These are phyloP conservation scores for Daldinia caldariorum DNA, from an alignment of 495 filamentous ascomycete genomes.

Conservation along the genomic window DNA sequence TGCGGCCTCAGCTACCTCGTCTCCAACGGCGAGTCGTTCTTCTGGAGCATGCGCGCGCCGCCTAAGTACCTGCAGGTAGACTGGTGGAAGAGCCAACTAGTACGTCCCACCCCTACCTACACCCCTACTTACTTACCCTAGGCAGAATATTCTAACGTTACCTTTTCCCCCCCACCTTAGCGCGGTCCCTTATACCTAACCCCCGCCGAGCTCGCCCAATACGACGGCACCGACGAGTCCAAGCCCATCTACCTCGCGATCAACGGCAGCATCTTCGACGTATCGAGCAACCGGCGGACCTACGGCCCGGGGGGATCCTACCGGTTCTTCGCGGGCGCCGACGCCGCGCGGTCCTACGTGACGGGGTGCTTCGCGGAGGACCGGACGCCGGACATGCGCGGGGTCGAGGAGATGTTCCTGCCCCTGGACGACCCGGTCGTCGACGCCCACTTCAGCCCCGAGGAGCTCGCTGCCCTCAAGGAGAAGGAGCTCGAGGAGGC, in stretches of 20 bases:
- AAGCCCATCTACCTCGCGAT: constrained; percentile 91
- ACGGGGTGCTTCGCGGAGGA: constrained; percentile 95
- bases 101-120: constrained; percentile 48
- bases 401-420: constrained; percentile 89
- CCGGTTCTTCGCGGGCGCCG: constrained; percentile 83
- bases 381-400: constrained; percentile 80
- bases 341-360: constrained; percentile 91
- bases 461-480: constrained; percentile 65
- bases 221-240: constrained; percentile 78
- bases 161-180: no score
- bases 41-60: constrained; percentile 63
- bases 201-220: constrained; percentile 72
- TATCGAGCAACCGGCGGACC: constrained; percentile 73
- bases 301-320: constrained; percentile 95
- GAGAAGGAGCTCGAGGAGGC: constrained; percentile 64
- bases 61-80: constrained; percentile 73
- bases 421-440: constrained; percentile 73
- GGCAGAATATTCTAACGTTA: constrained; percentile 10
- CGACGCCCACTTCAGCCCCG: constrained; percentile 57
- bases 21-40: constrained; percentile 72
- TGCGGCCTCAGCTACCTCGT: constrained; percentile 81
- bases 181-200: constrained; percentile 68
- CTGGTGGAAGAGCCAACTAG: constrained; percentile 70
- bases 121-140: constrained; percentile 1
- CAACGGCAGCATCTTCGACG: constrained; percentile 95